Percentiles rank a stretch among this genome's conserved stretches.
Evolutionary conservation across 805 yeast species (phyloP).

Genomic region (Isabelozyma pseudorhagii): DNA sequence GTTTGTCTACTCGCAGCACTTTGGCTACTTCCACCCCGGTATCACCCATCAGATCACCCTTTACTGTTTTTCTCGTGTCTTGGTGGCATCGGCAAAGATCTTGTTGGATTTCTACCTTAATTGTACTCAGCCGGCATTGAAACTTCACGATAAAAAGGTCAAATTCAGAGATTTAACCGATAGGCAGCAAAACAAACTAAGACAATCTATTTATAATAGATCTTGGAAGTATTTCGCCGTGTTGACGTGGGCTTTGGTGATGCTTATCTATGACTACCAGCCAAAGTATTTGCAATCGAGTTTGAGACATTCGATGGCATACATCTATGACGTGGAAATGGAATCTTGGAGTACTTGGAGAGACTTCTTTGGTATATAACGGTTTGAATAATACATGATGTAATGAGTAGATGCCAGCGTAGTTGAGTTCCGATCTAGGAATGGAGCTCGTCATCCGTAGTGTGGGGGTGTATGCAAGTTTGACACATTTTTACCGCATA

Average conservation of each 20-base stretch:
- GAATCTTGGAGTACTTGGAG: conserved; percentile 48
- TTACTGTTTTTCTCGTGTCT: conserved; percentile 67
- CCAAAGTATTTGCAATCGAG: conserved; percentile 62
- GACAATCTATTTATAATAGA: conserved; percentile 24
- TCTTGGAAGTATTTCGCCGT: conserved; percentile 63
- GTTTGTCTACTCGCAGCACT: conserved; percentile 43
- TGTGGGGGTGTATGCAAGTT: too few relatives aligned
- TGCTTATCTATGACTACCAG: conserved; percentile 65
- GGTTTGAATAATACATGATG: too few relatives aligned
- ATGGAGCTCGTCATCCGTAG: too few relatives aligned
- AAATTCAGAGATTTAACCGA: conserved; percentile 24
- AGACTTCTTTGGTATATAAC: conserved; percentile 39
- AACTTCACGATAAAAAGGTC: conserved; percentile 15
- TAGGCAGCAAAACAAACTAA: conserved; percentile 32
- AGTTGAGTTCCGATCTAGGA: too few relatives aligned
- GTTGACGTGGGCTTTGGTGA: conserved; percentile 68
- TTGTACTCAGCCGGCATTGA: conserved; percentile 32
- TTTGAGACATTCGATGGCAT: conserved; percentile 66
- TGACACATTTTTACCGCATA: too few relatives aligned
- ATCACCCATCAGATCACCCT: conserved; percentile 74
- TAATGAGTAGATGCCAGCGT: too few relatives aligned
- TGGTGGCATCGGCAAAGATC: conserved; percentile 58
- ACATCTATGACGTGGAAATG: conserved; percentile 60
- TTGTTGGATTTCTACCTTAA: conserved; percentile 37
- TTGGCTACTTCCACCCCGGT: conserved; percentile 41